Base-by-base conservation (phyloP, 2,329 filamentous ascomycete species). In the Neonectria sp. region DNA sequence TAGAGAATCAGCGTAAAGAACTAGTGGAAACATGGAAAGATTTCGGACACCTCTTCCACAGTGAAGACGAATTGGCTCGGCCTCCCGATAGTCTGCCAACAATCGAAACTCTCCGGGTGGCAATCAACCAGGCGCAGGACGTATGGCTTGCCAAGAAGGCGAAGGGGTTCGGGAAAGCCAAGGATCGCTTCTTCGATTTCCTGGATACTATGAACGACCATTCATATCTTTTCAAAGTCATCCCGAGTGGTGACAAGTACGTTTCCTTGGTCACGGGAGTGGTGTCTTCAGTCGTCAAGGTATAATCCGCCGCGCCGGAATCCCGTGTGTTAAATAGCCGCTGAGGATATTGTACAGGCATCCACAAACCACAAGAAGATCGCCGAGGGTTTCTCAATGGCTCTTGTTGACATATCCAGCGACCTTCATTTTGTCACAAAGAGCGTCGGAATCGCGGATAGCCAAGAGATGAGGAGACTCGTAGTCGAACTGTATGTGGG, bases 151-250 rank as follows among this genome's bases (percentile, higher is more conserved):
- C 52, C 52, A 55, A 55, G 33, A 33, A 55, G 17, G n/a, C 52
- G 5, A 55, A 55, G 52, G 52, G 52, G 13, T 27, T 55, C 11
- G 29, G 17, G 24, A 37, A 33, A 37, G 52, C 33, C 13, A 55
- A 37, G n/a, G 31, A 37, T 21, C 52, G 52, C 15, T 35, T 55
- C 17, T 35, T 55, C n/a, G 52, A 33, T 33, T 55, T 55, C 52
- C 15, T 55, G 15, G 52, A 55, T 29, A 55, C 31, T 13, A 55
- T 55, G 52, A 55, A 37, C 21, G 52, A 55, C 13, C 33, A 55
- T 37, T 55, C 52, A 8, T 55, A 55, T 15, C 52, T 55, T 29
- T 55, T 55, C 33, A 33, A 37, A 11, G n/a, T 55, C 29, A 55
- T 55, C 11, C 52, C 52, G 13, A 55, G 52, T 31, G 52, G 52